Evolutionary conservation across 306 rosid genomes (phyloP).

Genomic region (Arachis stenosperma): DNA sequence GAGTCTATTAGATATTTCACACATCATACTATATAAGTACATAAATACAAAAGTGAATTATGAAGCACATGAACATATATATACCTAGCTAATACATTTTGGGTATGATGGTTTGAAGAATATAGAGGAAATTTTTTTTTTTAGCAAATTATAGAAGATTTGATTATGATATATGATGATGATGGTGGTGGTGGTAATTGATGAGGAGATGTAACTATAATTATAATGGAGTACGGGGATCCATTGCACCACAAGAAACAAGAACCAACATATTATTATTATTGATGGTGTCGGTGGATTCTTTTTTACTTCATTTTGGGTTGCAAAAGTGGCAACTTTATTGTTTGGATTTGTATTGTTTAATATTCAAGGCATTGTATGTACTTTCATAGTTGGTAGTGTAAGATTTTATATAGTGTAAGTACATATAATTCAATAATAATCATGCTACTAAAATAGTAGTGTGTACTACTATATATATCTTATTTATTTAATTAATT

Average conservation of each 20-base stretch:
- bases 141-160: not conserved
- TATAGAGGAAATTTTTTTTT: too few species aligned
- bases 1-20: too few species aligned
- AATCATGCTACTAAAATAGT: too few species aligned
- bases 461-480: too few species aligned
- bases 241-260: not conserved
- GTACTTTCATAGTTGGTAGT: too few species aligned
- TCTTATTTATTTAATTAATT: too few species aligned
- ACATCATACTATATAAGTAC: not conserved
- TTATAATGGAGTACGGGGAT: not conserved
- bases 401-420: too few species aligned
- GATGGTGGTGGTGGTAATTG: not conserved
- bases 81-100: not conserved
- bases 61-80: not conserved
- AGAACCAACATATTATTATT: not conserved
- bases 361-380: too few species aligned
- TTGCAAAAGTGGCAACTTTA: not conserved
- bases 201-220: not conserved
- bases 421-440: too few species aligned
- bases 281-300: slow-evolving; percentile 29
- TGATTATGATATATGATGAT: not conserved
- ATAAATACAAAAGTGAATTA: not conserved
- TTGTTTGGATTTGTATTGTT: too few species aligned
- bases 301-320: not conserved
- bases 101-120: too few species aligned